Conservation (phyloP, 2,329 filamentous ascomycete genomes). For the Aspergillus pseudonomiae region DNA sequence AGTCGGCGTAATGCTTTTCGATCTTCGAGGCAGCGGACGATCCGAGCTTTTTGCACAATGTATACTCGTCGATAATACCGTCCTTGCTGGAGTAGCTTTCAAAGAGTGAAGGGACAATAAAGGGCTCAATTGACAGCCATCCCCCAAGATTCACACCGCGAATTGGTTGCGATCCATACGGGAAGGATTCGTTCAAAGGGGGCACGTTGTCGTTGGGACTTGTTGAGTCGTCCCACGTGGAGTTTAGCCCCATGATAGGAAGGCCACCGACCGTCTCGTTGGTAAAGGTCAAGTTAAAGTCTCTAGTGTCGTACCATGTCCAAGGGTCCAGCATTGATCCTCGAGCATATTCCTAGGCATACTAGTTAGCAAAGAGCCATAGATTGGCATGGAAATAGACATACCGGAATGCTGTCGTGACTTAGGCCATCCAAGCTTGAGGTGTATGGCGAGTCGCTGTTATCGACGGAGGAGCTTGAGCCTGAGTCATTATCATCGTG, state of each 20-base stretch:
- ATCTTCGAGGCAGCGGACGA: conserved; percentile 66
- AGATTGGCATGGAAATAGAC: conserved; percentile 11
- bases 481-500: conserved; percentile 32
- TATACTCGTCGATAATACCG: conserved; percentile 85
- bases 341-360: conserved; percentile 58
- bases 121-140: conserved; percentile 92
- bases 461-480: conserved; percentile 25
- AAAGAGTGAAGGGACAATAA: conserved; percentile 93
- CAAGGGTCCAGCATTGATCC: conserved; percentile 85
- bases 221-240: conserved; percentile 80
- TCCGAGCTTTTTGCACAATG: conserved; percentile 72
- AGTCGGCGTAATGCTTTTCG: conserved; percentile 90
- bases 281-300: conserved; percentile 95
- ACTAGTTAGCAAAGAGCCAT: conserved; percentile 15
- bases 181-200: conserved; percentile 73
- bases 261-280: conserved; percentile 79
- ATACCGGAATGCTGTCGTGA: conserved; percentile 61
- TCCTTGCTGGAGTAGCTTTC: conserved; percentile 62
- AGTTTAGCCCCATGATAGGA: conserved; percentile 87
- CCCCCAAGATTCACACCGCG: conserved; percentile 91
- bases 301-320: conserved; percentile 84
- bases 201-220: conserved; percentile 79
- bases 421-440: conserved; percentile 58
- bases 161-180: conserved; percentile 77
- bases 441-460: conserved; percentile 33